These are phyloP conservation scores for Botryobasidium botryosum DNA, from an alignment of 768 basidiomycete species.

Conservation along the genomic window DNA sequence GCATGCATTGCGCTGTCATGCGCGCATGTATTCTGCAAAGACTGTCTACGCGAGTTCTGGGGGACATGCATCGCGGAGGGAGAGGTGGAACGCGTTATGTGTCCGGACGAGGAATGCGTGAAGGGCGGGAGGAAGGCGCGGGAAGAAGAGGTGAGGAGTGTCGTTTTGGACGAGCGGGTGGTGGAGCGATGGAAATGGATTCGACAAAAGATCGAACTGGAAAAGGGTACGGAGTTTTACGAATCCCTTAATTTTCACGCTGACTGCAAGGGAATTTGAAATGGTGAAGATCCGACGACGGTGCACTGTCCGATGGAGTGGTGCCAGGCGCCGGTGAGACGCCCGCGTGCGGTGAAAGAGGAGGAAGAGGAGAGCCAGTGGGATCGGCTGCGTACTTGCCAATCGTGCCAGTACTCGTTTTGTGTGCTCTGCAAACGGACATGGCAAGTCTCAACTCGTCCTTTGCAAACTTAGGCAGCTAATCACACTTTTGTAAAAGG, in stretches of 20 bases:
- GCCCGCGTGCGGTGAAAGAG: constrained; percentile 23
- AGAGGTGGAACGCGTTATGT: constrained; percentile 54
- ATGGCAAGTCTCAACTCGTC: constrained; percentile 33
- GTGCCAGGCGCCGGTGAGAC: constrained; percentile 67
- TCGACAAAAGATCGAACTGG: constrained; percentile 49
- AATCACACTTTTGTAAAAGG: constrained; percentile 27
- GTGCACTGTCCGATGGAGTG: constrained; percentile 63
- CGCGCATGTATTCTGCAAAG: constrained; percentile 67
- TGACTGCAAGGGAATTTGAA: neutral
- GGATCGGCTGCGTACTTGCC: constrained; percentile 56
- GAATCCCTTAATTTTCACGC: neutral
- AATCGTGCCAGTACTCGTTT: constrained; percentile 57
- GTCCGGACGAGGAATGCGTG: constrained; percentile 68
- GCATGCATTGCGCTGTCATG: constrained; percentile 57
- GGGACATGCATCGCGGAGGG: constrained; percentile 65
- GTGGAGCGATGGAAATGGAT: constrained; percentile 65
- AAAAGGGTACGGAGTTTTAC: constrained; percentile 44
- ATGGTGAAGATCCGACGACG: constrained; percentile 47
- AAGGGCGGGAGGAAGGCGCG: constrained; percentile 41
- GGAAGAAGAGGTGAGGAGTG: constrained; percentile 55
- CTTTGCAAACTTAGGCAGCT: neutral
- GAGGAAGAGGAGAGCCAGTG: constrained; percentile 45
- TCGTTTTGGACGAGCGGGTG: constrained; percentile 49
- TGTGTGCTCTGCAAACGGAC: constrained; percentile 69
- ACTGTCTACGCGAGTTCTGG: constrained; percentile 73